phyloP scores from a whole-genome alignment of 129 eudicot species.

The Dittrichia graveolens region DNA sequence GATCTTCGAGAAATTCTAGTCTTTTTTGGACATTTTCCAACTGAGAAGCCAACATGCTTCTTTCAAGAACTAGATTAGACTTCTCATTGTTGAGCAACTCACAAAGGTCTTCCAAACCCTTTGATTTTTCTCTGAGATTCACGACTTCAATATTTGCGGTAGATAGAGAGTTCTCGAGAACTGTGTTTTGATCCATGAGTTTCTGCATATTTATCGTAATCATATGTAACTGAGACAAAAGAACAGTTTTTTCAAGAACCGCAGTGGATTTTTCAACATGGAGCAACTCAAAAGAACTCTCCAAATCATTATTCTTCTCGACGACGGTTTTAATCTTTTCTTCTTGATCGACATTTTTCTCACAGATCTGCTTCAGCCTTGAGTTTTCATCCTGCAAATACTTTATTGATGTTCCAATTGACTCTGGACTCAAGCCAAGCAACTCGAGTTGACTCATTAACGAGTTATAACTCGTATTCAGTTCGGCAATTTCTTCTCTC shows the following conservation, averaged over 20 bases:
- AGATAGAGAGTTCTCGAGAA: slow-evolving; percentile 59
- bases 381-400: slow-evolving; percentile 74
- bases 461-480: slow-evolving; percentile 53
- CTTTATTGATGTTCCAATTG: slow-evolving; percentile 54
- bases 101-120: slow-evolving; percentile 75
- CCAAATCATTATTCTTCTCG: slow-evolving; percentile 47
- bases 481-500: slow-evolving; percentile 62
- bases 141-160: slow-evolving; percentile 66
- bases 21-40: slow-evolving; percentile 65
- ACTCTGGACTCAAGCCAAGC: slow-evolving; percentile 58
- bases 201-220: slow-evolving; percentile 70
- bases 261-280: slow-evolving; percentile 67
- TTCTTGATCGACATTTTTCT: slow-evolving; percentile 48
- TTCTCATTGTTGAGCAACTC: slow-evolving; percentile 65
- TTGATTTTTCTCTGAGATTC: slow-evolving; percentile 71
- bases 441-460: slow-evolving; percentile 66
- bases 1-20: slow-evolving; percentile 61
- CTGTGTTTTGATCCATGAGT: slow-evolving; percentile 61
- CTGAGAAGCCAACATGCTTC: slow-evolving; percentile 55
- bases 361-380: slow-evolving; percentile 49
- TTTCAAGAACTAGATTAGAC: slow-evolving; percentile 64
- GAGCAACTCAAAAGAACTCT: slow-evolving; percentile 54
- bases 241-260: slow-evolving; percentile 65
- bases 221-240: slow-evolving; percentile 72
- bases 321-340: slow-evolving; percentile 53